These are phyloP conservation scores for Truncatella angustata DNA, from an alignment of 2,329 filamentous ascomycete species.

Conservation along the genomic window DNA sequence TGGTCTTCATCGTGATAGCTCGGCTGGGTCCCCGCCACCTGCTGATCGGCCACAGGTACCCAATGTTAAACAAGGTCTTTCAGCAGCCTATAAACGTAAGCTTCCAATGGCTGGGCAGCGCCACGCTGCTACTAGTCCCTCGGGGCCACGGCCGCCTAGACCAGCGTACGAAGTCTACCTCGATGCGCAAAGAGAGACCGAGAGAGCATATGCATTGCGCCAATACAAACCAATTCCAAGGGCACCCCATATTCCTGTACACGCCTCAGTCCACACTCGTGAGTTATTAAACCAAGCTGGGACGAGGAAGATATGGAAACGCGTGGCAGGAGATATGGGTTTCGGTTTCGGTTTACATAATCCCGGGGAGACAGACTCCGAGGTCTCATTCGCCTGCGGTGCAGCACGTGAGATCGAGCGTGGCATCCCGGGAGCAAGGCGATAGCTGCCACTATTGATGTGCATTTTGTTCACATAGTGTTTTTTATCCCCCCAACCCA, in stretches of 20 bases:
- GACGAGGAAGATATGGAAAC: neutral
- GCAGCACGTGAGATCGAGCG: slow-evolving; percentile 8
- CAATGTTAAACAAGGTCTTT: neutral
- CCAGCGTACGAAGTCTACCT: neutral
- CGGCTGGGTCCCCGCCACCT: too few relatives aligned
- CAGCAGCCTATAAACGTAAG: neutral
- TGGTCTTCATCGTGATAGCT: too few relatives aligned
- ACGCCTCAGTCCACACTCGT: neutral
- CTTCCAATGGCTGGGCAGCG: neutral
- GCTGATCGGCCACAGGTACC: too few relatives aligned
- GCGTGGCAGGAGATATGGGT: neutral
- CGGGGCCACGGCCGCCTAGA: neutral
- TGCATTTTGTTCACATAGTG: neutral
- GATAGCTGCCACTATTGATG: neutral
- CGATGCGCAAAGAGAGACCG: neutral
- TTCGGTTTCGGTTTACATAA: neutral
- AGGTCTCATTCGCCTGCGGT: slow-evolving; percentile 10
- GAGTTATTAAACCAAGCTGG: neutral
- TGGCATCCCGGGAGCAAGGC: neutral
- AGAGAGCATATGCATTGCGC: neutral
- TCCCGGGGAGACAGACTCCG: neutral
- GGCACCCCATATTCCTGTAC: neutral
- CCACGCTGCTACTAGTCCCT: neutral
- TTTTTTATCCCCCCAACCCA: too few relatives aligned
- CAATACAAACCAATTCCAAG: neutral